A percentile compares a stretch with the other conserved stretches of the same genome.
These are phyloP conservation scores for Populus tomentosa DNA, from an alignment of 441 rosid genomes.

Conservation along the genomic window DNA sequence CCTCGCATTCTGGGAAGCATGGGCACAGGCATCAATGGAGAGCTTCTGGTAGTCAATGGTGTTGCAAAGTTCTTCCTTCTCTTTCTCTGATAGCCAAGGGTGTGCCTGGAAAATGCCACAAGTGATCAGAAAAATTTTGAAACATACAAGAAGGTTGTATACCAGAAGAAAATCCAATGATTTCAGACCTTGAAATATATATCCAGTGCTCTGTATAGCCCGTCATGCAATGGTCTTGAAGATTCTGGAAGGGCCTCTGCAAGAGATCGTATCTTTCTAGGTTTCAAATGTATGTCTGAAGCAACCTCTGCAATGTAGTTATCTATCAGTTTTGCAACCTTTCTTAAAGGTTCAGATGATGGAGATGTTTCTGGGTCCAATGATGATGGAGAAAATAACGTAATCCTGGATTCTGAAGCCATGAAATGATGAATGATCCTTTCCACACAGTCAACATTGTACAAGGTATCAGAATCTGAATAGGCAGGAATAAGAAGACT, in stretches of 20 bases:
- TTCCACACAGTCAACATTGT: slow-evolving; percentile 68
- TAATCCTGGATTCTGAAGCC: slow-evolving; percentile 41
- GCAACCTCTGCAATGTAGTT: slow-evolving; percentile 91
- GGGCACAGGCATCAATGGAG: slow-evolving; percentile 93
- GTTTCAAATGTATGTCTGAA: slow-evolving; percentile 88
- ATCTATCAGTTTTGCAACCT: slow-evolving; percentile 72
- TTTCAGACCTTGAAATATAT: slow-evolving; percentile 81
- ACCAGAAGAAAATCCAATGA: slow-evolving; percentile 13
- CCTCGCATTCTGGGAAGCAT: slow-evolving; percentile 91
- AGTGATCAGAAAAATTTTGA: slow-evolving; percentile 13
- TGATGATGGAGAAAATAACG: slow-evolving; percentile 67
- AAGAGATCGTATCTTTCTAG: slow-evolving; percentile 64
- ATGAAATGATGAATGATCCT: slow-evolving; percentile 58
- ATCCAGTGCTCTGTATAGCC: slow-evolving; percentile 84
- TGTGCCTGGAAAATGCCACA: slow-evolving; percentile 62
- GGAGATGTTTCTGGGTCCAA: slow-evolving; percentile 60
- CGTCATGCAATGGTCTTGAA: slow-evolving; percentile 80
- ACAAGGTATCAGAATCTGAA: slow-evolving; percentile 75
- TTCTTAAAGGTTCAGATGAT: slow-evolving; percentile 47
- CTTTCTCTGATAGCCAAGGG: slow-evolving; percentile 84
- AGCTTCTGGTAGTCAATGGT: slow-evolving; percentile 79
- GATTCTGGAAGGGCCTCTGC: slow-evolving; percentile 79
- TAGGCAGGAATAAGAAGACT: slow-evolving; percentile 81
- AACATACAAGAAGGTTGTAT: background rate
- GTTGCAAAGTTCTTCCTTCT: slow-evolving; percentile 83